Evolutionary conservation across 441 rosid species (phyloP).

Genomic region (Corymbia calophylla): DNA sequence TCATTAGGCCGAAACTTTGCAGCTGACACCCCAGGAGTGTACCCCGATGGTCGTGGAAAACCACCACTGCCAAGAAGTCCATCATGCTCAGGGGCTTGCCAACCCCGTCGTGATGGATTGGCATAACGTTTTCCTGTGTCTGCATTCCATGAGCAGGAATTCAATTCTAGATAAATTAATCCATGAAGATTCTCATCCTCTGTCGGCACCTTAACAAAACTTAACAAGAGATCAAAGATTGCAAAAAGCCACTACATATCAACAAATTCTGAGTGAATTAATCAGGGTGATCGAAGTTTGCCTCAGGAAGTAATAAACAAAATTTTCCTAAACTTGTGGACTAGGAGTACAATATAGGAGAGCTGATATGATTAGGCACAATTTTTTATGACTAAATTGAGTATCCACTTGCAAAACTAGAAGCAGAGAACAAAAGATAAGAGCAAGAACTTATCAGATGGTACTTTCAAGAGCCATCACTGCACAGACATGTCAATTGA

Average conservation of each 20-base stretch:
- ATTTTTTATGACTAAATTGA: not conserved
- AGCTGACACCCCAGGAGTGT: slow-evolving; percentile 48
- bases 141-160: slow-evolving; percentile 1
- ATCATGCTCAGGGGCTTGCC: slow-evolving; percentile 94
- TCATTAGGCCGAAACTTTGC: slow-evolving; percentile 65
- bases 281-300: not conserved
- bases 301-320: not conserved
- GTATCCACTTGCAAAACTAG: not conserved
- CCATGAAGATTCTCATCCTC: not conserved
- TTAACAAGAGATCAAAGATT: not conserved
- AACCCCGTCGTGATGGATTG: slow-evolving; percentile 66
- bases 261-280: not conserved
- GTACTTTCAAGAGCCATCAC: not conserved
- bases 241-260: not conserved
- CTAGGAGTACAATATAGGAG: not conserved
- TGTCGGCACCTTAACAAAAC: not conserved
- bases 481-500: not conserved
- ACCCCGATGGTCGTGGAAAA: slow-evolving; percentile 79
- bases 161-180: not conserved
- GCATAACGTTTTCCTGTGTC: slow-evolving; percentile 71
- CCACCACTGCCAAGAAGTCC: slow-evolving; percentile 99
- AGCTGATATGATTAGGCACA: not conserved
- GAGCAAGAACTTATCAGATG: not conserved
- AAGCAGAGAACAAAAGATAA: not conserved
- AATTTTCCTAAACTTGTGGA: not conserved